Conservation (phyloP, 2,329 filamentous ascomycete species). For the Ophiocordyceps polyrhachis-furcata region DNA sequence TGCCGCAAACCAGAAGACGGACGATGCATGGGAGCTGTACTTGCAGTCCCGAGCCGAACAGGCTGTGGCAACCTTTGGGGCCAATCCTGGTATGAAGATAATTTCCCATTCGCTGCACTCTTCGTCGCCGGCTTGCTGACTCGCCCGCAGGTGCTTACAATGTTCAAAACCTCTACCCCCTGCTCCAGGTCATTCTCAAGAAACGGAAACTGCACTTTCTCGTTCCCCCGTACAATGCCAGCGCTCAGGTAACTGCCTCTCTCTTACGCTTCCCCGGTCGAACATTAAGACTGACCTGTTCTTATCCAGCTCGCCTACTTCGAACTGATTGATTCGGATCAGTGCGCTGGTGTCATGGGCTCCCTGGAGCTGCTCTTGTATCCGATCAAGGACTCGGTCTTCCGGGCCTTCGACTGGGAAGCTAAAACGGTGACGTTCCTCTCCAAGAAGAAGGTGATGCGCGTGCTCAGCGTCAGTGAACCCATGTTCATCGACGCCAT, state of each 20-base stretch:
- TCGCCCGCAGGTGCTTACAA: conserved; percentile 45
- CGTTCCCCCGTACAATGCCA: conserved; percentile 74
- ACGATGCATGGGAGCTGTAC: conserved; percentile 75
- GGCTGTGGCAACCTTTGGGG: conserved; percentile 72
- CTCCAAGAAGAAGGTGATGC: conserved; percentile 51
- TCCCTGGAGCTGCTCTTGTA: conserved; percentile 75
- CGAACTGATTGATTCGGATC: conserved; percentile 44
- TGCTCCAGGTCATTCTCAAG: conserved; percentile 57
- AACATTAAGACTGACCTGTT: background rate
- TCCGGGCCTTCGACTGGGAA: conserved; percentile 48
- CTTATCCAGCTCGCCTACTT: conserved; percentile 49
- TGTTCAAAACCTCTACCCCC: conserved; percentile 54
- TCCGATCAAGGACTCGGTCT: conserved; percentile 61
- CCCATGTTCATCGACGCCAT: conserved; percentile 68
- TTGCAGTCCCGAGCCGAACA: conserved; percentile 59
- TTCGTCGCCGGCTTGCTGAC: background rate
- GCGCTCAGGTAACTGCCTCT: conserved; percentile 49
- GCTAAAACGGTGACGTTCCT: conserved; percentile 40
- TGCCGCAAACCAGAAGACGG: conserved; percentile 49
- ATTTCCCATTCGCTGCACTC: background rate
- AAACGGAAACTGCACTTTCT: conserved; percentile 54
- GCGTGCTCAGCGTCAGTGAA: conserved; percentile 44
- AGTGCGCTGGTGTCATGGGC: conserved; percentile 63
- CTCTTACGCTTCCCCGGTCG: background rate
- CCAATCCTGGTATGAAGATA: conserved; percentile 41